Evolutionary conservation across 2,329 filamentous ascomycete species (phyloP).

Genomic region (Zopfia rhizophila): DNA sequence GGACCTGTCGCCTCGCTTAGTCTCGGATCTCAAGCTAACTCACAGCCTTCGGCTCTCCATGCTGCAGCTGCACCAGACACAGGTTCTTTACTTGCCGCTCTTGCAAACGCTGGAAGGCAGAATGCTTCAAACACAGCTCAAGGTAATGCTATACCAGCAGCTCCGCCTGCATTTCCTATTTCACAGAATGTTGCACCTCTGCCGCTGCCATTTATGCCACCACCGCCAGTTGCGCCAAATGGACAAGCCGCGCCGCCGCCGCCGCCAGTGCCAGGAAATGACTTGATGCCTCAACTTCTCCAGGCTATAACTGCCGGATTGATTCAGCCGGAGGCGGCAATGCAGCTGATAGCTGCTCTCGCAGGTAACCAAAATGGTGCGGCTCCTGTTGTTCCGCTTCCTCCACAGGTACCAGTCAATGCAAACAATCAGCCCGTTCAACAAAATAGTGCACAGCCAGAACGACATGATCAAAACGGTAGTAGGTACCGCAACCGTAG

Average conservation of each 20-base stretch:
- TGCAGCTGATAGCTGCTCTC: conserved; percentile 44
- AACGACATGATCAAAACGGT: conserved; percentile 43
- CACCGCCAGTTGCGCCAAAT: conserved; percentile 30
- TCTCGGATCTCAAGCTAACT: conserved; percentile 37
- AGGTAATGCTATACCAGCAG: conserved; percentile 39
- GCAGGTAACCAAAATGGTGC: conserved; percentile 33
- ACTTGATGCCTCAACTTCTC: conserved; percentile 44
- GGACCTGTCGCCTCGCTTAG: conserved; percentile 32
- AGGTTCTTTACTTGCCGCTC: conserved; percentile 45
- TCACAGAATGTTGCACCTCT: conserved; percentile 41
- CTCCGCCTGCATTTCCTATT: conserved; percentile 39
- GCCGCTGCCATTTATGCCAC: conserved; percentile 44
- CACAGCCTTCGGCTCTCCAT: conserved; percentile 33
- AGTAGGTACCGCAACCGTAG: conserved; percentile 50
- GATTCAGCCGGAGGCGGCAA: conserved; percentile 46
- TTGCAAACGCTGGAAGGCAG: conserved; percentile 44
- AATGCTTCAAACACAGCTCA: conserved; percentile 23
- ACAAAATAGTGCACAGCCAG: conserved; percentile 24
- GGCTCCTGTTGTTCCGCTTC: conserved; percentile 35
- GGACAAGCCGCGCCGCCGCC: conserved; percentile 35
- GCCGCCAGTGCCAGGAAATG: conserved; percentile 36
- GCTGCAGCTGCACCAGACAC: conserved; percentile 38
- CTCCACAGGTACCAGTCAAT: conserved; percentile 31
- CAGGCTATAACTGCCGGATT: conserved; percentile 46
- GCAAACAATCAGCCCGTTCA: conserved; percentile 26